Evolutionary conservation across 2,329 filamentous ascomycete genomes (phyloP).

Genomic region (Botrytis paeoniae): DNA sequence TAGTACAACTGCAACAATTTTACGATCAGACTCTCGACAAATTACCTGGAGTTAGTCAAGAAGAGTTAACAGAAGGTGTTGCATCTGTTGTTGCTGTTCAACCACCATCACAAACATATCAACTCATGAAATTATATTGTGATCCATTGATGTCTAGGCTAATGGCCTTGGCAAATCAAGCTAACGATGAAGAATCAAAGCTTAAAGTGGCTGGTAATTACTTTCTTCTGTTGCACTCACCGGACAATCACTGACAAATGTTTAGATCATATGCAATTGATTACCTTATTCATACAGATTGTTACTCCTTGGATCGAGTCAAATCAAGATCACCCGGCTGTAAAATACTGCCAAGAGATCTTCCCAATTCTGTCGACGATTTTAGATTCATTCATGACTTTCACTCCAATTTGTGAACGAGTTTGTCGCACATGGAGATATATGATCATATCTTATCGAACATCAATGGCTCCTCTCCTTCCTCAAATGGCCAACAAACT

Average conservation of each 20-base stretch:
- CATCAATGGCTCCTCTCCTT: constrained; percentile 80
- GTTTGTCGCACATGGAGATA: constrained; percentile 94
- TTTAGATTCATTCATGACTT: constrained; percentile 81
- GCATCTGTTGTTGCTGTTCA: constrained; percentile 88
- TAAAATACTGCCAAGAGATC: constrained; percentile 94
- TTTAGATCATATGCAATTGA: constrained; percentile 80
- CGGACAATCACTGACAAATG: background rate
- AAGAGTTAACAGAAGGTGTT: constrained; percentile 94
- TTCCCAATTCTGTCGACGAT: constrained; percentile 85
- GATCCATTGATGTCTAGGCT: constrained; percentile 84
- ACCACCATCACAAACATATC: constrained; percentile 74
- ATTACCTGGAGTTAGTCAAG: constrained; percentile 80
- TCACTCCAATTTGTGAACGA: constrained; percentile 85
- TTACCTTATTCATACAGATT: constrained; percentile 83
- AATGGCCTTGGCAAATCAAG: constrained; percentile 82
- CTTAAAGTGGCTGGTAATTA: constrained; percentile 74
- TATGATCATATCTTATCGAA: constrained; percentile 95
- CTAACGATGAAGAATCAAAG: constrained; percentile 78
- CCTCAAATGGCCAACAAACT: constrained; percentile 85
- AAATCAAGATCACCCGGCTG: constrained; percentile 77
- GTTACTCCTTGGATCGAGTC: constrained; percentile 71
- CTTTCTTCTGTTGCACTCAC: constrained; percentile 7
- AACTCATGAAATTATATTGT: constrained; percentile 85
- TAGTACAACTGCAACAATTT: constrained; percentile 83
- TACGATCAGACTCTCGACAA: constrained; percentile 87